Evolutionary conservation across 1,139 yeast genomes (phyloP).

Genomic region (Taphrina sp.): DNA sequence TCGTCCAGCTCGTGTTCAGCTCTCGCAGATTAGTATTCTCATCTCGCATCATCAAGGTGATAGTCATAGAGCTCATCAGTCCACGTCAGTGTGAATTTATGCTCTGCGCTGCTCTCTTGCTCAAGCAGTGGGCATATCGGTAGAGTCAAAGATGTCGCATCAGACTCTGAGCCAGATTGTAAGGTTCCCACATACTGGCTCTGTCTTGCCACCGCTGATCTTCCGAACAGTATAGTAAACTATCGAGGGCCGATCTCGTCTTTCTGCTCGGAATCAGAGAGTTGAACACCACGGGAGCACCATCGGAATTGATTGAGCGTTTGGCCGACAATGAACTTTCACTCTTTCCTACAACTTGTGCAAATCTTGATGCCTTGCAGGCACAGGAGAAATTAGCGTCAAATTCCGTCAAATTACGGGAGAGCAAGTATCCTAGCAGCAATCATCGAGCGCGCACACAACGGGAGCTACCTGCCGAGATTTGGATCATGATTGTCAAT

Average conservation of each 20-base stretch:
- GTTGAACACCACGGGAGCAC: constrained; percentile 12
- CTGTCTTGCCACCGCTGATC: not conserved
- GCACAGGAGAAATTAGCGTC: constrained; percentile 9
- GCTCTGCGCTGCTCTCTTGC: not conserved
- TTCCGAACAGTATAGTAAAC: constrained; percentile 18
- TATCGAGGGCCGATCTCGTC: constrained; percentile 27
- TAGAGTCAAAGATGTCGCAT: constrained; percentile 9
- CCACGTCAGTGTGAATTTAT: too few relatives aligned
- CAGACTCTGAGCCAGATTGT: constrained; percentile 31
- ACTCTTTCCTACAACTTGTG: constrained; percentile 21
- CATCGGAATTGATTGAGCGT: constrained; percentile 22
- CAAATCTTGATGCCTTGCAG: constrained; percentile 9
- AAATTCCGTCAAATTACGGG: not conserved
- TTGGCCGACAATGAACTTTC: constrained; percentile 19
- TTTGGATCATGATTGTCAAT: constrained; percentile 19
- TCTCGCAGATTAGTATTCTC: too few relatives aligned
- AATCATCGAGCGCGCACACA: not conserved
- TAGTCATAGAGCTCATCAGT: too few relatives aligned
- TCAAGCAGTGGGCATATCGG: not conserved
- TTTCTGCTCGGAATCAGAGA: constrained; percentile 22
- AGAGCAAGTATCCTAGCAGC: not conserved
- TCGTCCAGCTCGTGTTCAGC: too few relatives aligned
- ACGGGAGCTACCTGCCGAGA: constrained; percentile 17
- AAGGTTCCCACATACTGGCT: constrained; percentile 2
- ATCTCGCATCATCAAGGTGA: too few relatives aligned